These are phyloP conservation scores for Taphrina wiesneri DNA, from an alignment of 1,139 yeast species.

Conservation along the genomic window DNA sequence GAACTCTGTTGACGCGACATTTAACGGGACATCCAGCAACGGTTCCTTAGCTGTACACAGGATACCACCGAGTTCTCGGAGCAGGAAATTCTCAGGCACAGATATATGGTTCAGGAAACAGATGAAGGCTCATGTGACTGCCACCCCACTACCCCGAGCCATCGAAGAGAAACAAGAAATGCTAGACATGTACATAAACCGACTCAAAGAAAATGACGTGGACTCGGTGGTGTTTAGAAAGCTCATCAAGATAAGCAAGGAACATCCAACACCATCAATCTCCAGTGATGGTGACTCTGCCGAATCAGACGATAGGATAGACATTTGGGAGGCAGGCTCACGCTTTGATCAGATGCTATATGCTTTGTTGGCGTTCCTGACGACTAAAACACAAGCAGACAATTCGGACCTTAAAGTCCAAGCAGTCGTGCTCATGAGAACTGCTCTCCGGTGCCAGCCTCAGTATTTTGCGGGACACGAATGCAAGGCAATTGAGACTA, in stretches of 20 bases:
- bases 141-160: slow-evolving; percentile 29
- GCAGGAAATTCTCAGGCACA: slow-evolving; percentile 20
- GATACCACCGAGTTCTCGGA: neutral
- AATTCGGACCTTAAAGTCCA: slow-evolving; percentile 27
- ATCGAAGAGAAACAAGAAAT: slow-evolving; percentile 22
- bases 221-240: slow-evolving; percentile 32
- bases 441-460: slow-evolving; percentile 31
- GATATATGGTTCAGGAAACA: slow-evolving; percentile 34
- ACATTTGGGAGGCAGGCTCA: slow-evolving; percentile 35
- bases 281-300: neutral
- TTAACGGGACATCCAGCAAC: neutral
- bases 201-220: slow-evolving; percentile 20
- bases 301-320: neutral
- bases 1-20: neutral
- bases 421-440: slow-evolving; percentile 12
- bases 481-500: slow-evolving; percentile 5
- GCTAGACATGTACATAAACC: slow-evolving; percentile 5
- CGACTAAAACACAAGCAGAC: neutral
- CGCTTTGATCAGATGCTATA: slow-evolving; percentile 28
- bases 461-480: slow-evolving; percentile 34
- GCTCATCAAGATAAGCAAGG: slow-evolving; percentile 31
- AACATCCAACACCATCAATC: slow-evolving; percentile 2
- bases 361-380: neutral
- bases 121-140: slow-evolving; percentile 22
- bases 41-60: neutral